These are phyloP conservation scores for Amaranthus palmeri DNA, from an alignment of 148 eudicot genomes.

Conservation along the genomic window DNA sequence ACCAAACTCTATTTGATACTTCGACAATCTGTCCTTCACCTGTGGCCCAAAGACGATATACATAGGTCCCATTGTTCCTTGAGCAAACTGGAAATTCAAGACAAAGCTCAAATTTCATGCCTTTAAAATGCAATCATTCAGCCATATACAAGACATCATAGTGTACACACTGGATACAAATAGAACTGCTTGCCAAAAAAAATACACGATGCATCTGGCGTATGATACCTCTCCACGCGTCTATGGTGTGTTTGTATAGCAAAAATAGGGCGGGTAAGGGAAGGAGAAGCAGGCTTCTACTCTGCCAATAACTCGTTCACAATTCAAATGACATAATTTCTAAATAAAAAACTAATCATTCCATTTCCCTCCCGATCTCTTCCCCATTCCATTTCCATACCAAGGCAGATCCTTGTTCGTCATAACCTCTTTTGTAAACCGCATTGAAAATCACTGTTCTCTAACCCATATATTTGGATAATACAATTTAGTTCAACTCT, in stretches of 20 bases:
- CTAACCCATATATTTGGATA: too few relatives aligned
- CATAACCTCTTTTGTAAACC: too few relatives aligned
- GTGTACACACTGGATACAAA: background rate
- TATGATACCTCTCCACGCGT: background rate
- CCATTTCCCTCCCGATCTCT: too few relatives aligned
- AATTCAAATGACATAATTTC: too few relatives aligned
- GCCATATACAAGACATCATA: background rate
- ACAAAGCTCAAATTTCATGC: background rate
- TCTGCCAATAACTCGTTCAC: background rate
- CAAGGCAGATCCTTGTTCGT: too few relatives aligned
- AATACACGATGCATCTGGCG: background rate
- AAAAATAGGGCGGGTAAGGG: too few relatives aligned
- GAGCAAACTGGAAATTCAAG: slow-evolving; percentile 60
- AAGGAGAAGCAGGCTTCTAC: background rate
- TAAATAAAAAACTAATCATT: too few relatives aligned
- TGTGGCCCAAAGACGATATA: slow-evolving; percentile 70
- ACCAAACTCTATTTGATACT: slow-evolving; percentile 45
- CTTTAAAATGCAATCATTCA: background rate
- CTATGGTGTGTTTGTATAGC: too few relatives aligned
- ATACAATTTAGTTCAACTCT: too few relatives aligned
- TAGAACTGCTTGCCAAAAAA: background rate
- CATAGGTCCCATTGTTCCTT: slow-evolving; percentile 87
- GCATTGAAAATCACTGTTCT: too few relatives aligned
- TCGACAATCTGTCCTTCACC: slow-evolving; percentile 55
- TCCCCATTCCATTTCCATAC: too few relatives aligned